Evolutionary conservation across 2,329 filamentous ascomycete genomes (phyloP).

Genomic region (Camillea tinctor): DNA sequence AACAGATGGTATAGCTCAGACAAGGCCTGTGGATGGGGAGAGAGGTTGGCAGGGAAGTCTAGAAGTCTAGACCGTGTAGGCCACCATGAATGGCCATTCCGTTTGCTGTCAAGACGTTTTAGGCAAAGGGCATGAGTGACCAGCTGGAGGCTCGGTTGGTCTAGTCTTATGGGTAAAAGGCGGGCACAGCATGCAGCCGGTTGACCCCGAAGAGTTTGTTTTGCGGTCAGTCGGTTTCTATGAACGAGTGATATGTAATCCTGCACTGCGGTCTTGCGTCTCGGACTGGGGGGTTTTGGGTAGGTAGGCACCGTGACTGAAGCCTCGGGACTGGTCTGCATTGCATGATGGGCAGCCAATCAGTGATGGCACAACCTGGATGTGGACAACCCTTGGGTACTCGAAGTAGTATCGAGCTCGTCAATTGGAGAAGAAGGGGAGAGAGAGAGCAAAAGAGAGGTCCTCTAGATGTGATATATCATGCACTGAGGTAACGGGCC

Average conservation of each 20-base stretch:
- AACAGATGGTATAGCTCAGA: not conserved
- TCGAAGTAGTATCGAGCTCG: not conserved
- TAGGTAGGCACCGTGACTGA: not conserved
- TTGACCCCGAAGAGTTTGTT: not conserved
- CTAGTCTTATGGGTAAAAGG: not conserved
- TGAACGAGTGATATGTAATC: not conserved
- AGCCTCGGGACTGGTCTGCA: not conserved
- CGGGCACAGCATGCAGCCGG: not conserved
- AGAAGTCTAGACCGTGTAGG: not conserved
- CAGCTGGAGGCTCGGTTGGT: not conserved
- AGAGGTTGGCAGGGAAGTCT: not conserved
- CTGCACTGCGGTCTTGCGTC: not conserved
- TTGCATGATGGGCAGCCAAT: not conserved
- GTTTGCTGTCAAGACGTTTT: not conserved
- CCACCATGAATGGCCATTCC: not conserved
- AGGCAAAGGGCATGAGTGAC: not conserved
- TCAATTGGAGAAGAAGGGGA: not conserved
- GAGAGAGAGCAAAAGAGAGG: not conserved
- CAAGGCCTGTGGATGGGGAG: not conserved
- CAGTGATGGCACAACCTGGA: not conserved
- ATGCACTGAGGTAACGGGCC: slow-evolving; percentile 14
- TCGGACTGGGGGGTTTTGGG: not conserved
- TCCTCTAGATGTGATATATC: not conserved
- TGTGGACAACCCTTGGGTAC: not conserved
- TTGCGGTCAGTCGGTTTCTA: not conserved